Percentiles rank a stretch among this genome's conserved stretches.
Conservation (phyloP, 208 protist genomes). For the Trypanosomatidae sp. region DNA sequence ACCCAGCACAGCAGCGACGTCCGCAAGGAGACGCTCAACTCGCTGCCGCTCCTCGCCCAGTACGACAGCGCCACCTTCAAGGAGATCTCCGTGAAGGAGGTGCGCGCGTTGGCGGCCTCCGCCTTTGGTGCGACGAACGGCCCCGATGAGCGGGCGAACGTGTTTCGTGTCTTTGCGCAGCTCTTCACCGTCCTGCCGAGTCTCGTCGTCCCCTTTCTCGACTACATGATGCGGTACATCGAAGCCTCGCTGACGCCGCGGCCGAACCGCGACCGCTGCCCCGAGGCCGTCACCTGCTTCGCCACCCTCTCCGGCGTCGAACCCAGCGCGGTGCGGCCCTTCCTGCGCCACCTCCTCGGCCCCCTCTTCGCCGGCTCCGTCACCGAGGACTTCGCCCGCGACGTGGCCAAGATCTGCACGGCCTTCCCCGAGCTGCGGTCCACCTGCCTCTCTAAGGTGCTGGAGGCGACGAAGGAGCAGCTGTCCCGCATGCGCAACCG, state of each 20-base stretch:
- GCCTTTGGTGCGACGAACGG: constrained; percentile 49
- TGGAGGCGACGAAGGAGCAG: constrained; percentile 78
- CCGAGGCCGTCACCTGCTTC: constrained; percentile 85
- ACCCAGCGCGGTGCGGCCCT: constrained; percentile 72
- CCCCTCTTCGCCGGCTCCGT: constrained; percentile 76
- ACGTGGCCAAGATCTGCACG: constrained; percentile 81
- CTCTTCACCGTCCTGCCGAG: constrained; percentile 68
- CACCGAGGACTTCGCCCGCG: constrained; percentile 70
- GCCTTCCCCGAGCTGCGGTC: constrained; percentile 90
- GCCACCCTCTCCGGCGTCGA: constrained; percentile 71
- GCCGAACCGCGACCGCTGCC: constrained; percentile 57
- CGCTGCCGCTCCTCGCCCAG: constrained; percentile 67
- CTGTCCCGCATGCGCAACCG: constrained; percentile 40
- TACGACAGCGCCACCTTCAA: constrained; percentile 75
- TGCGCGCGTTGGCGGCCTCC: constrained; percentile 41
- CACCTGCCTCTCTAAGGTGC: constrained; percentile 85
- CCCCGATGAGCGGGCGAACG: constrained; percentile 50
- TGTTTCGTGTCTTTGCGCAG: constrained; percentile 63
- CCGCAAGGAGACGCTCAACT: constrained; percentile 48
- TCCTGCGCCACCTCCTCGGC: constrained; percentile 70
- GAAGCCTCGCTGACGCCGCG: constrained; percentile 56
- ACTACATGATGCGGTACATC: constrained; percentile 81
- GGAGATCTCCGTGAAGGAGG: constrained; percentile 40
- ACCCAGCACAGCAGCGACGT: constrained; percentile 32
- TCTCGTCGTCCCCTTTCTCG: constrained; percentile 61